A percentile compares a stretch with the other conserved stretches of the same genome.
Evolutionary conservation across 2,329 filamentous ascomycete genomes (phyloP).

Genomic region (Trichoderma asperellum): DNA sequence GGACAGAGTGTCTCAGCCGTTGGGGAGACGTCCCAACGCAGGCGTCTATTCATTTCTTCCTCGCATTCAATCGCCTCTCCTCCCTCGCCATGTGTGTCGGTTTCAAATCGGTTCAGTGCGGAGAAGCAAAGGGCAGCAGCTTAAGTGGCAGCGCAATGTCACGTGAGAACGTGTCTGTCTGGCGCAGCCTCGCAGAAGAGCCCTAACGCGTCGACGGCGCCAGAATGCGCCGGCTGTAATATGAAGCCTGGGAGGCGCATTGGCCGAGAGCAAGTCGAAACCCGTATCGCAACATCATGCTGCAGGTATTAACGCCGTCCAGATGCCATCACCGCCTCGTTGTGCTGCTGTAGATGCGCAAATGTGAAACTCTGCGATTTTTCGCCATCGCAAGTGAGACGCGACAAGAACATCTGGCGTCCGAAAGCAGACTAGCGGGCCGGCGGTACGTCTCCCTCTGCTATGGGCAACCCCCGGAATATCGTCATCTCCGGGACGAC

Average conservation of each 20-base stretch:
- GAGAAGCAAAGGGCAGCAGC: background rate
- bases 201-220: conserved; percentile 22
- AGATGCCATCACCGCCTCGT: background rate
- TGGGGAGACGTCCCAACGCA: background rate
- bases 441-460: background rate
- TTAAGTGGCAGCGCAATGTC: conserved; percentile 7
- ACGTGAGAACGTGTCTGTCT: conserved; percentile 28
- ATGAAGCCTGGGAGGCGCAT: background rate
- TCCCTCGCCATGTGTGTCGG: conserved; percentile 11
- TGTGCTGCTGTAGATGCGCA: conserved; percentile 14
- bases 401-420: conserved; percentile 22
- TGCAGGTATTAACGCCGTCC: background rate
- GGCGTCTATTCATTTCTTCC: background rate
- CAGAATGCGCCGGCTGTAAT: background rate
- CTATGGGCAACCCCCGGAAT: conserved; percentile 31
- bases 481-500: conserved; percentile 45
- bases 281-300: background rate
- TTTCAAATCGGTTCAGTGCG: conserved; percentile 12
- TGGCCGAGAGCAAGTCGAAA: background rate
- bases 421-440: conserved; percentile 28
- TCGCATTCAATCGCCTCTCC: background rate
- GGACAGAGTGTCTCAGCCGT: conserved; percentile 17
- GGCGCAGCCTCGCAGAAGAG: conserved; percentile 15
- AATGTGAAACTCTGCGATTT: conserved; percentile 15
- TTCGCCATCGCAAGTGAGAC: conserved; percentile 29